Evolutionary conservation across 768 basidiomycete species (phyloP).

Genomic region (Leccinellum luteum): DNA sequence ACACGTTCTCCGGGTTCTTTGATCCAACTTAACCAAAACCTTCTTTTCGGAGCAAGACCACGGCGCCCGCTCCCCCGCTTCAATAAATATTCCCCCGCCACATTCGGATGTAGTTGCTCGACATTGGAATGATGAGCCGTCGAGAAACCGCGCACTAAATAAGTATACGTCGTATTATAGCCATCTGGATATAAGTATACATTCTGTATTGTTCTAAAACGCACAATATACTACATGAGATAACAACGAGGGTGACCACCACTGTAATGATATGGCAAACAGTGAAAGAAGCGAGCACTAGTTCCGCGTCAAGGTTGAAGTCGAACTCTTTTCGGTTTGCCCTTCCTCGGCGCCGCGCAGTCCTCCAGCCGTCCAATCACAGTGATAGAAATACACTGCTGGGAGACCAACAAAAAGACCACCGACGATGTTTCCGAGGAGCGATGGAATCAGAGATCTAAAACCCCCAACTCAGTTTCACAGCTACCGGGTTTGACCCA

Average conservation of each 20-base stretch:
- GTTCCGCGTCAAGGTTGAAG: slow-evolving; percentile 3
- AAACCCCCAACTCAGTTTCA: background rate
- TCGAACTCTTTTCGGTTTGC: slow-evolving; percentile 10
- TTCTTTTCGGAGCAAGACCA: background rate
- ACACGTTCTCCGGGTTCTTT: background rate
- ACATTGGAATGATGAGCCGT: background rate
- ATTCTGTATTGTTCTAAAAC: background rate
- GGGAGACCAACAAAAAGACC: slow-evolving; percentile 64
- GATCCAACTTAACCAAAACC: background rate
- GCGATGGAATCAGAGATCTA: slow-evolving; percentile 62
- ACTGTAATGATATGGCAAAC: background rate
- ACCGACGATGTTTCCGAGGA: slow-evolving; percentile 66
- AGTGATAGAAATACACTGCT: slow-evolving; percentile 60
- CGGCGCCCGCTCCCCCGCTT: background rate
- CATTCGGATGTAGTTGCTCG: background rate
- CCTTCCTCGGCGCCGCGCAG: slow-evolving; percentile 42
- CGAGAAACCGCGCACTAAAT: background rate
- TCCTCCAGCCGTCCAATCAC: slow-evolving; percentile 43
- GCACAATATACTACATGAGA: background rate
- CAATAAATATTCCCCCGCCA: background rate
- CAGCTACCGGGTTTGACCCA: no score
- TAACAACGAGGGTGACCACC: background rate
- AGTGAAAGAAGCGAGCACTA: background rate
- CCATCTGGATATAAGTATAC: background rate
- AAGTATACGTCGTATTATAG: background rate